Evolutionary conservation across 108 stramenopile genomes (phyloP).

Genomic region (Skeletonema potamos): DNA sequence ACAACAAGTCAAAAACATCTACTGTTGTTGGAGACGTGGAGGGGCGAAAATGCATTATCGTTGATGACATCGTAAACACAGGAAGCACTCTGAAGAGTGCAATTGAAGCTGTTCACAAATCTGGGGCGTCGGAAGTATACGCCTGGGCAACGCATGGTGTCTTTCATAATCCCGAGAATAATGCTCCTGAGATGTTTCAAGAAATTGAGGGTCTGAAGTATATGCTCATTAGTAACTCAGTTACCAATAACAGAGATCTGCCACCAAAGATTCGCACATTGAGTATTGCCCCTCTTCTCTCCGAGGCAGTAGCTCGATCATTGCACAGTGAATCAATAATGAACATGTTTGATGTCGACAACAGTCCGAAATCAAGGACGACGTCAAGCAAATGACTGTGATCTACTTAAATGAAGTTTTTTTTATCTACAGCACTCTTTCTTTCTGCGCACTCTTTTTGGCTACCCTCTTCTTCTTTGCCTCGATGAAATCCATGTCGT

Average conservation of each 20-base stretch:
- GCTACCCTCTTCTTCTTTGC: neutral
- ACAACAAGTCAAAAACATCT: conserved; percentile 24
- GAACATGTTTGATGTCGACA: conserved; percentile 68
- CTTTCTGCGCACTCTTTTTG: neutral
- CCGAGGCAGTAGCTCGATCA: conserved; percentile 85
- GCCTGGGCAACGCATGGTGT: conserved; percentile 91
- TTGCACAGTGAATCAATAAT: conserved; percentile 76
- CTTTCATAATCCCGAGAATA: conserved; percentile 52
- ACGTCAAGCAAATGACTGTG: neutral
- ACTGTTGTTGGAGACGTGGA: conserved; percentile 68
- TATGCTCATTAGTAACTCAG: conserved; percentile 81
- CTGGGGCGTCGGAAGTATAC: conserved; percentile 73
- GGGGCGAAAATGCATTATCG: conserved; percentile 80
- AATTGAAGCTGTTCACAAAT: conserved; percentile 55
- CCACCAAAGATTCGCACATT: conserved; percentile 78
- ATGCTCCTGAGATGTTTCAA: conserved; percentile 60
- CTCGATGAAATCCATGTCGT: neutral
- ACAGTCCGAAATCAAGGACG: conserved; percentile 9
- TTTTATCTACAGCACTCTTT: neutral
- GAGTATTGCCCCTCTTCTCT: conserved; percentile 85
- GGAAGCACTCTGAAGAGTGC: conserved; percentile 71
- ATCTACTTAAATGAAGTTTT: neutral
- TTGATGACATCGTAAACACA: conserved; percentile 89
- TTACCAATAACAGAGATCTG: conserved; percentile 43
- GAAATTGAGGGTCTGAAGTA: conserved; percentile 70